A percentile compares a stretch with the other conserved stretches of the same genome.
phyloP scores from a whole-genome alignment of 2,329 filamentous ascomycete species.

The Sporothrix inflata region DNA sequence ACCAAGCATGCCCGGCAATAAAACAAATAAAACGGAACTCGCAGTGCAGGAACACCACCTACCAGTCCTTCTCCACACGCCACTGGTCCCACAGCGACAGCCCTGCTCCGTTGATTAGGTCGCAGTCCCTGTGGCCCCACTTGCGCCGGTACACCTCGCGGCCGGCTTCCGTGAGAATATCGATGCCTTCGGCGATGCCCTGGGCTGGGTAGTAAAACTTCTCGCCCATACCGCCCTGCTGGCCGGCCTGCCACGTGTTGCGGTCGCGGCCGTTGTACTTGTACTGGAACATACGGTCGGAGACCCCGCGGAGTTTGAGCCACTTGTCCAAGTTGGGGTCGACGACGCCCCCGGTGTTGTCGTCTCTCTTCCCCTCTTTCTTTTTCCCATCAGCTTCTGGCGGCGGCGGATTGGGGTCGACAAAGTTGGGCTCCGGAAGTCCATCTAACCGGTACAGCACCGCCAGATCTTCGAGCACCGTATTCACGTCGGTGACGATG shows the following conservation, averaged over 20 bases:
- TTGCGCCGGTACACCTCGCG: constrained; percentile 44
- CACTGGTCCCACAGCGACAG: constrained; percentile 25
- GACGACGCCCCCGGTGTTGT: too few relatives aligned
- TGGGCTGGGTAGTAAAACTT: constrained; percentile 55
- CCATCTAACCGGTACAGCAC: not conserved
- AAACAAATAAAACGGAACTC: too few relatives aligned
- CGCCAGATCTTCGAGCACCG: not conserved
- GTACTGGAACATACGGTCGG: constrained; percentile 48
- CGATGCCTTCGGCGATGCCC: constrained; percentile 50
- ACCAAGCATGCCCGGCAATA: too few relatives aligned
- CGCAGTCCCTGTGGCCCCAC: constrained; percentile 49
- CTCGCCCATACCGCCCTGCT: constrained; percentile 56
- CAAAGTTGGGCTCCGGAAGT: not conserved
- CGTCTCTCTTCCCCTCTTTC: not conserved
- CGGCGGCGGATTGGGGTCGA: constrained; percentile 6
- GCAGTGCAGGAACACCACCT: not conserved
- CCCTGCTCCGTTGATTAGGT: constrained; percentile 41
- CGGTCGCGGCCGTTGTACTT: constrained; percentile 48
- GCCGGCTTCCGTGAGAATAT: constrained; percentile 52
- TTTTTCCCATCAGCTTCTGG: not conserved
- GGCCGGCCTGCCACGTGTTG: constrained; percentile 58
- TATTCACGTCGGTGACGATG: constrained; percentile 42
- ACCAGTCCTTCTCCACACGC: constrained; percentile 21
- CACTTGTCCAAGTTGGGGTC: constrained; percentile 1
- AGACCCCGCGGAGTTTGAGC: constrained; percentile 43